Base-by-base conservation (phyloP, 2,329 filamentous ascomycete genomes). In the Clonostachys chloroleuca region DNA sequence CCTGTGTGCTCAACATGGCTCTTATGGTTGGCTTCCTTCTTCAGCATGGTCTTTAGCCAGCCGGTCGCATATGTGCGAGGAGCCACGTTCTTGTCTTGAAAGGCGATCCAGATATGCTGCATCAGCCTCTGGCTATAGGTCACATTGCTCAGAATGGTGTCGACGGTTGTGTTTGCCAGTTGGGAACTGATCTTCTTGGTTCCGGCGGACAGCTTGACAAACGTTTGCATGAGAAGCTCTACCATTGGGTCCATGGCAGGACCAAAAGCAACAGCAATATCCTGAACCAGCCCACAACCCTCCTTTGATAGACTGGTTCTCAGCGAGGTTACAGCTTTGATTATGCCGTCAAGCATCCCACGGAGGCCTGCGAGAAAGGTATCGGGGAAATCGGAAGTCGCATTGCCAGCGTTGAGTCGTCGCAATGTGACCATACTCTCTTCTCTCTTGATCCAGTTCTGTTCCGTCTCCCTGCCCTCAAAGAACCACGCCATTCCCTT, bases 151-250 rank as follows among this genome's bases (percentile, higher is more conserved):
- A 97, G 80, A 45, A 99, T 84, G 17, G 77, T 82, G 54, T 94
- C 86, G n/a, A 96, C 84, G 0, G 88, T 89, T 14, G 73, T 65
- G 59, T 95, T 92, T 45, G 89, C 92, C 53, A 87, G 85, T 59
- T 95, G 86, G 1, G 90, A 90, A 48, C 82, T 84, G 55, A 99
- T 96, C 65, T 95, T 95, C 68, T 99, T 99, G 43, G 92, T 95
- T 20, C 84, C 85, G 10, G 85, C 89, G 54, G 87, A 92, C 52
- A 96, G 80, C 67, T 96, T 96, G 70, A 97, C 83, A 56, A 96
- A 82, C 30, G 83, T 86, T 60, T 96, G 91, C 68, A 97, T 81
- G 18, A 96, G 75, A 44, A 96, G 81, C 67, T 97, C 92, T 8
- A 94, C 86, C 83, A 95, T 88, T 12, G 86, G 80, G 59, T 97